Evolutionary conservation across 371 early-diverging fungal species (phyloP).

Genomic region (Thermomucor indicae-seudaticae): DNA sequence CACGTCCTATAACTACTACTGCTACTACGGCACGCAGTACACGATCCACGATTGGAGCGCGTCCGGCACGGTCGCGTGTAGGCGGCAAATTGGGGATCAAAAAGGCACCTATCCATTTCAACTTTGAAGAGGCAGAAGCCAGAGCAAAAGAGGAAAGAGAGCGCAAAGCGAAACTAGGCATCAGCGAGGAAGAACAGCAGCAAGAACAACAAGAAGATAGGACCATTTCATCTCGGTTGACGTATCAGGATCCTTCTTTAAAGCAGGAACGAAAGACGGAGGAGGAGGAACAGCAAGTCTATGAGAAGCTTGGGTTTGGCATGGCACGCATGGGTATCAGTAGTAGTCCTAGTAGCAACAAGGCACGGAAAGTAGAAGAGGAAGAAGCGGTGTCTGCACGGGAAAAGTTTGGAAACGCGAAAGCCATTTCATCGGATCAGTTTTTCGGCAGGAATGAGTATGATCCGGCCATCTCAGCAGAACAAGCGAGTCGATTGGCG

Average conservation of each 20-base stretch:
- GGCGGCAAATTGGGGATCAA: slow-evolving; percentile 78
- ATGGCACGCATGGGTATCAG: slow-evolving; percentile 54
- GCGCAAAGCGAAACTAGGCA: slow-evolving; percentile 66
- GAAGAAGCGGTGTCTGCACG: slow-evolving; percentile 35
- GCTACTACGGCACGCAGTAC: slow-evolving; percentile 7
- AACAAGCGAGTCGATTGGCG: slow-evolving; percentile 59
- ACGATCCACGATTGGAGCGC: slow-evolving; percentile 27
- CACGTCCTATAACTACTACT: slow-evolving; percentile 7
- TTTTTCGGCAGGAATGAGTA: slow-evolving; percentile 81
- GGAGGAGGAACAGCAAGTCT: slow-evolving; percentile 56
- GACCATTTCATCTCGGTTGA: slow-evolving; percentile 18
- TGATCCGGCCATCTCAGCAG: slow-evolving; percentile 57
- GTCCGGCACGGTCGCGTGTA: slow-evolving; percentile 34
- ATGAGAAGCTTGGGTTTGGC: slow-evolving; percentile 80
- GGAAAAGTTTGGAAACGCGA: slow-evolving; percentile 68
- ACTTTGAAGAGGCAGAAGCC: slow-evolving; percentile 92
- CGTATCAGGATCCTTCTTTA: slow-evolving; percentile 27
- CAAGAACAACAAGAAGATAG: slow-evolving; percentile 6
- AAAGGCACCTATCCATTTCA: slow-evolving; percentile 70
- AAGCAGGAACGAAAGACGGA: slow-evolving; percentile 66
- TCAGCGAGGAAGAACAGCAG: slow-evolving; percentile 58
- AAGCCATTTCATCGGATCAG: slow-evolving; percentile 84
- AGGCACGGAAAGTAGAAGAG: slow-evolving; percentile 16
- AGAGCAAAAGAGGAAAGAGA: slow-evolving; percentile 85
- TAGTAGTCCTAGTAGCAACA: slow-evolving; percentile 1